phyloP scores from a whole-genome alignment of 345 rosid genomes.

The Boechera stricta region DNA sequence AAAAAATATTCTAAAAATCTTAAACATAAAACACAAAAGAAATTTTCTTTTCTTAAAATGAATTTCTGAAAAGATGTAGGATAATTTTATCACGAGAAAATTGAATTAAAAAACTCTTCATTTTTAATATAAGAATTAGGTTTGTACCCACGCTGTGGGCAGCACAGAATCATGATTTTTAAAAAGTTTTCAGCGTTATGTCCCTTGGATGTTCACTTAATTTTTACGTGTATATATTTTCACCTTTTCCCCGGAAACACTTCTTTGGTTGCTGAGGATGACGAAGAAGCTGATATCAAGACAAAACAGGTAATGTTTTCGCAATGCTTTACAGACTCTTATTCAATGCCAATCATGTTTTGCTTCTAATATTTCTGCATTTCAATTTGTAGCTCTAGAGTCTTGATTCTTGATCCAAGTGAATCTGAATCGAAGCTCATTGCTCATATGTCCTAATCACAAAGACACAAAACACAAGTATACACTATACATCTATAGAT shows the following conservation, averaged over 20 bases:
- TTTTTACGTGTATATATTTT: not conserved
- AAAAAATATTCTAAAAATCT: no score
- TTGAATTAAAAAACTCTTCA: no score
- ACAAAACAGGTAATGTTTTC: slow-evolving; percentile 61
- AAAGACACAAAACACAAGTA: not conserved
- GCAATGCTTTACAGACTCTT: not conserved
- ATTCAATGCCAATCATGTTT: not conserved
- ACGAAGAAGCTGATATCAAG: slow-evolving; percentile 56
- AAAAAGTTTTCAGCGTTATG: no score
- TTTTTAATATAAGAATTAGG: no score
- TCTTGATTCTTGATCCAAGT: not conserved
- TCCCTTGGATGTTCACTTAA: no score
- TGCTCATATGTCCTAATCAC: not conserved
- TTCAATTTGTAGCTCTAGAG: not conserved
- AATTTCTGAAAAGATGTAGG: no score
- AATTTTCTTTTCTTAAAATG: no score
- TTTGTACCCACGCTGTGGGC: no score
- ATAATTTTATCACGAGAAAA: no score
- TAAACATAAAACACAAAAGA: no score
- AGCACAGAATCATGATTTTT: no score
- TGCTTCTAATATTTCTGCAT: slow-evolving; percentile 13
- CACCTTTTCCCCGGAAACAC: slow-evolving; percentile 35
- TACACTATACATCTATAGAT: not conserved
- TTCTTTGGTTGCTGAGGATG: slow-evolving; percentile 52
- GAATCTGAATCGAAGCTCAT: not conserved